These are phyloP conservation scores for Ogataea saltuana DNA, from an alignment of 805 yeast species.

Conservation along the genomic window DNA sequence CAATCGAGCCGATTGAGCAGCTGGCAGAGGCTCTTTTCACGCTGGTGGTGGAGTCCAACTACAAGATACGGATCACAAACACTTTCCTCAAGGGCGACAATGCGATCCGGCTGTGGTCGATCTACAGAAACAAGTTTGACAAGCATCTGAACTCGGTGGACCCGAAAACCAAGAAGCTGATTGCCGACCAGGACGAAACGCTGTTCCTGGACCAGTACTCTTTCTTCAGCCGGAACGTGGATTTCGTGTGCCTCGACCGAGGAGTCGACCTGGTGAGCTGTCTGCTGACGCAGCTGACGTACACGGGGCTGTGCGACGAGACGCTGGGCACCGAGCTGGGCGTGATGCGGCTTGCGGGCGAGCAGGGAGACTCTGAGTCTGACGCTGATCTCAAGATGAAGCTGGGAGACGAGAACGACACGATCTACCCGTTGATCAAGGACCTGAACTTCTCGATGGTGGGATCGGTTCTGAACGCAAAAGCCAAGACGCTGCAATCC, in stretches of 20 bases:
- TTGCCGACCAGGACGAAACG: slow-evolving; percentile 37
- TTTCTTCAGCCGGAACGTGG: slow-evolving; percentile 49
- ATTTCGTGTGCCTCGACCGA: slow-evolving; percentile 78
- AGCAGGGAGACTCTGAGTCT: slow-evolving; percentile 13
- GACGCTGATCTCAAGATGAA: slow-evolving; percentile 18
- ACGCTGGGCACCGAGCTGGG: slow-evolving; percentile 51
- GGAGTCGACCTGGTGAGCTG: slow-evolving; percentile 73
- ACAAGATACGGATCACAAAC: slow-evolving; percentile 51
- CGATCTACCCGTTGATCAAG: slow-evolving; percentile 52
- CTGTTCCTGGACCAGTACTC: slow-evolving; percentile 36
- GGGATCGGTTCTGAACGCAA: slow-evolving; percentile 67
- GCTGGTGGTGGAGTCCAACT: slow-evolving; percentile 42
- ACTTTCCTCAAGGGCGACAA: slow-evolving; percentile 60
- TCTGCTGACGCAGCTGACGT: slow-evolving; percentile 73
- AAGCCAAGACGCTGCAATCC: slow-evolving; percentile 70
- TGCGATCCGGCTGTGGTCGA: slow-evolving; percentile 49
- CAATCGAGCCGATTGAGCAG: slow-evolving; percentile 46
- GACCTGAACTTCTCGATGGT: slow-evolving; percentile 76
- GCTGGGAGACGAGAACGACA: slow-evolving; percentile 42
- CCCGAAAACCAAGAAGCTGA: slow-evolving; percentile 37
- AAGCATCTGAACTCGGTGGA: slow-evolving; percentile 32
- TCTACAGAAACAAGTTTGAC: slow-evolving; percentile 37
- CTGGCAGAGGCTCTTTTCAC: slow-evolving; percentile 52
- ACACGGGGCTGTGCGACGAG: slow-evolving; percentile 81
- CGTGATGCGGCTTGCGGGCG: slow-evolving; percentile 25